Evolutionary conservation across 2,329 filamentous ascomycete genomes (phyloP), one percentile per base, ranked within the genome.

Genomic region (Fusarium sp.): DNA sequence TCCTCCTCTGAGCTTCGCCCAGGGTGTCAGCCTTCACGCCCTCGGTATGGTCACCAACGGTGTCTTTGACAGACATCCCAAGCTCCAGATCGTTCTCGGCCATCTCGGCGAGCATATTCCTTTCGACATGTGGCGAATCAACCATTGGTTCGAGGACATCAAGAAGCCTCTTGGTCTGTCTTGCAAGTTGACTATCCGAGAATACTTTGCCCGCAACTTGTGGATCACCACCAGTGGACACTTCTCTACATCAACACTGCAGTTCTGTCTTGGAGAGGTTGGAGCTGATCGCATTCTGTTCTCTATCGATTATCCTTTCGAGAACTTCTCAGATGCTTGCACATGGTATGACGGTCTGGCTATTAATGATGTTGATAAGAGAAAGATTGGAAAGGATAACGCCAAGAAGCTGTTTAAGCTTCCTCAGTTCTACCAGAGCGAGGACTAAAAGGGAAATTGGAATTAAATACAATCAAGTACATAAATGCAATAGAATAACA

Each of bases 191-290:
- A 85, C 83, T 0, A 83, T 86, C 72, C 82, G 82, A 26, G 84
- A 89, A 24, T 90, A 90, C 79, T 90, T 90, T 79, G 82, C 81
- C 28, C 73, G 84, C 44, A 90, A 90, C 77, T 81, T 90, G 64
- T 90, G 86, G 86, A 85, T 90, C 72, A 90, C 88, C 7, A 90
- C 88, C 2, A 85, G 83, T 63, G 88, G 88, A 0, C 86, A 90
- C 76, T 90, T 90, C 73, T 89, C 85, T 1, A 89, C 87, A 0
- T 79, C 84, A 2, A 87, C 87, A 2, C 78, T 90, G 49, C 82
- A 88, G 69, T 89, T 84, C 59, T 85, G 84, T 51, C 81, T 87
- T 26, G 81, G 82, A 26, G 83, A 88, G 72, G 80, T 90, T 35
- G 84, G 87, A 13, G 80, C 85, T 10, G 86, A 88, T 60, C 79